Base-by-base conservation (phyloP, 2,329 filamentous ascomycete genomes). In the Tolypocladium endophyticum region DNA sequence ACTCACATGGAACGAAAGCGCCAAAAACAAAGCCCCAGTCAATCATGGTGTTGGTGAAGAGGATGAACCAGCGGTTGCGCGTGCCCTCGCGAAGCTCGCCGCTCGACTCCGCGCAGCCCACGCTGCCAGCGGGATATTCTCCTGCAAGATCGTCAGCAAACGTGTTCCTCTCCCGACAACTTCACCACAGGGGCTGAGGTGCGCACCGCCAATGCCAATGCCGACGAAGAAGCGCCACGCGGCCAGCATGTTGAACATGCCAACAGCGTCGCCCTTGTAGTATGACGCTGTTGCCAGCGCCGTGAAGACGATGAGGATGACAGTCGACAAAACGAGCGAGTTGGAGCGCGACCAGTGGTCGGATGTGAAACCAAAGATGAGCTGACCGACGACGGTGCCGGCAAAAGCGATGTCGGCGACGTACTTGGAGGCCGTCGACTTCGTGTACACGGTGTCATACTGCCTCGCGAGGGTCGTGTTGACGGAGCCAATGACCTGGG, bases 11-110 rank as follows among this genome's bases (percentile, higher is more conserved):
- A 1, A 94, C 85, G 62, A 96, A 84, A 0, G 89, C 87, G 11
- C 90, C 87, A 59, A 93, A 79, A 1, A 95, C 88, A 64, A 95
- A 96, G 0, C 90, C 92, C 68, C 74, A 83, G 69, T 95, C 90
- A 61, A 96, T 95, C 79, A 92, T 89, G 30, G 88, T 85, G 73
- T 95, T 95, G 55, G 90, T 96, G 72, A 94, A 95, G 64, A 96
- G 79, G 66, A 93, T 90, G 70, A 92, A 97, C 90, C 91, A 96
- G 45, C 88, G 81, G 70, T 97, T 93, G n/a, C 92, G 81, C 20
- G 88, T 87, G 14, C 92, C 92, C 20, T 76, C 73, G 72, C 91
- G 90, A 61, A 97, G 78, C 70, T 95, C 90, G 28, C 90, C 89
- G 0, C 88, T 92, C 5, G 87, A 88, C 73, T 97, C 92, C 3